Base-by-base conservation (phyloP, 805 yeast genomes). In the Yamadazyma takamatsuzukensis region DNA sequence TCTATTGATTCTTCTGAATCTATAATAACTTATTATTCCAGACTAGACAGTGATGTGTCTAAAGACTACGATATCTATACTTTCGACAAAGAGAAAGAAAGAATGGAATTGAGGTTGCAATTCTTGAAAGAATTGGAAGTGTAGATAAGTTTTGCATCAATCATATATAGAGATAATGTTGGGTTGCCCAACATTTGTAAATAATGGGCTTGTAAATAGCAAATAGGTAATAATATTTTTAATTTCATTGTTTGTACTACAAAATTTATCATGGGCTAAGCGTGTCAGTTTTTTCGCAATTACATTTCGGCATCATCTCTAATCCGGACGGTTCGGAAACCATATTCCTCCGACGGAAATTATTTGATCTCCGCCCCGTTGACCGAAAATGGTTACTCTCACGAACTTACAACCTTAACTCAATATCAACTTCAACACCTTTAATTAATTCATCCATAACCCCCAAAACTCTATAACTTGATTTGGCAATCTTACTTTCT, bases 401-500 rank as follows among this genome's bases (percentile, higher is more conserved):
- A 8, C 13, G 14, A 8, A 18, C 22, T 21, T 28, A 16, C 18
- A 29, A 19, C 25, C 24, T 38, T 32, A 61, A 33, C 13, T 57
- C 63, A 30, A 68, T 42, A 30, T 64, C 67, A 34, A 73, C 51
- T 25, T 68, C 73, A 34, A 75, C 56, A 15, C 53, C 47, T 11
- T 64, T 50, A 27, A 78, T 64, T 32, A 78, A 51, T 37, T 64
- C 63, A 48, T 78, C 83, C 53, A 78, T 57, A 22, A 72, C 74
- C 22, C 83, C 83, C 37, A 77, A 61, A 30, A 70, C 68, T 53
- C 80, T 68, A 48, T 75, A 78, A 25, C 74, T 71, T 7, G 80
- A 74, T 17, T 64, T 53, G 15, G 76, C 70, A 18, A 67, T 63
- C 41, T 51, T 59, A 18, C 54, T 60, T 35, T 72, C 76, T 33